Conservation (phyloP, 768 basidiomycete genomes). For the Saitozyma sp. region DNA sequence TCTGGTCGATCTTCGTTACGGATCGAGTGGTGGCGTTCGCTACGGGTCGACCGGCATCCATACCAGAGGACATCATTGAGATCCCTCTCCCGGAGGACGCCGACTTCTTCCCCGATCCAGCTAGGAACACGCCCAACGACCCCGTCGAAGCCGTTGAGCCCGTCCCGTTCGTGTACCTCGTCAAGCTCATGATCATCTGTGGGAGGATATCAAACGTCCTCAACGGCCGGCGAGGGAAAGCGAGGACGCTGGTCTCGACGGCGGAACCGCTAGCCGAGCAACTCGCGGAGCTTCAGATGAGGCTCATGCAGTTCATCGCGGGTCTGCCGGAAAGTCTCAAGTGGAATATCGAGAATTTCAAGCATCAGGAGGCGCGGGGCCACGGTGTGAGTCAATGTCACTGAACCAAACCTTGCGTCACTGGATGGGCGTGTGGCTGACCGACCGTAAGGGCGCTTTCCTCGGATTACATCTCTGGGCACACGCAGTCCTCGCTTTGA, state of each 20-base stretch:
- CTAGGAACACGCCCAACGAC: slow-evolving; percentile 27
- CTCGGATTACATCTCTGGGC: slow-evolving; percentile 40
- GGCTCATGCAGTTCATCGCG: slow-evolving; percentile 42
- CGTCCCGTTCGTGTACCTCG: slow-evolving; percentile 46
- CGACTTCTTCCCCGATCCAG: slow-evolving; percentile 48
- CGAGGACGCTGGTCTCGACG: slow-evolving; percentile 37
- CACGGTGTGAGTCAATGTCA: slow-evolving; percentile 25
- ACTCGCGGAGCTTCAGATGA: slow-evolving; percentile 40
- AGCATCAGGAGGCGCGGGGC: slow-evolving; percentile 37
- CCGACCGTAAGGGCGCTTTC: slow-evolving; percentile 25
- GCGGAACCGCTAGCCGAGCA: slow-evolving; percentile 35
- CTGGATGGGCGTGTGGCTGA: background rate
- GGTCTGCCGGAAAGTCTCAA: slow-evolving; percentile 37
- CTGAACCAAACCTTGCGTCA: background rate
- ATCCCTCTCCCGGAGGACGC: slow-evolving; percentile 45
- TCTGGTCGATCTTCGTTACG: slow-evolving; percentile 48
- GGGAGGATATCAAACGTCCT: slow-evolving; percentile 48
- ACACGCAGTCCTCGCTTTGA: slow-evolving; percentile 45
- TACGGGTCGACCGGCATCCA: slow-evolving; percentile 33
- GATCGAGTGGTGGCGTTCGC: slow-evolving; percentile 49
- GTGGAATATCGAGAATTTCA: slow-evolving; percentile 49
- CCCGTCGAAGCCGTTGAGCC: slow-evolving; percentile 32
- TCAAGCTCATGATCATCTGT: slow-evolving; percentile 49
- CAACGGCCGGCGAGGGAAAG: slow-evolving; percentile 44
- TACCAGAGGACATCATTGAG: slow-evolving; percentile 49